Conservation (phyloP, 2,329 filamentous ascomycete species). For the Cercospora zeae-maydis region DNA sequence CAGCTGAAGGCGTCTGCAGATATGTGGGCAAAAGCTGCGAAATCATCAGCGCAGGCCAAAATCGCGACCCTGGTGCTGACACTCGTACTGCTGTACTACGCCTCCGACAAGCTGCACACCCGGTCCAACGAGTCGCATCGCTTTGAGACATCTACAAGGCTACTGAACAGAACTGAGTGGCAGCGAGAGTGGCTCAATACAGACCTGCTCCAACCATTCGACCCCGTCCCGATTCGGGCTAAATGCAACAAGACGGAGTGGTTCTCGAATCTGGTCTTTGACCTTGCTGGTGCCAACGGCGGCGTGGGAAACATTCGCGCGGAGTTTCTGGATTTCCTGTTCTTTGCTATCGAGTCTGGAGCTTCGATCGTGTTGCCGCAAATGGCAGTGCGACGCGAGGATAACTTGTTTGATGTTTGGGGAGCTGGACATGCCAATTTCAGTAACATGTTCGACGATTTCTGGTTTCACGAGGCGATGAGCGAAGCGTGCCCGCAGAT, state of each 20-base stretch:
- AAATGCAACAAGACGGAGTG: constrained; percentile 39
- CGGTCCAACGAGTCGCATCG: constrained; percentile 10
- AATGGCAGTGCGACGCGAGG: constrained; percentile 11
- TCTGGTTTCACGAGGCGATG: constrained; percentile 19
- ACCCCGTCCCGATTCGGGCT: constrained; percentile 13
- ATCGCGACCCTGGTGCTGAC: constrained; percentile 13
- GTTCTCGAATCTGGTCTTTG: constrained; percentile 41
- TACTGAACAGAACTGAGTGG: neutral
- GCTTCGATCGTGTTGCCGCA: constrained; percentile 31
- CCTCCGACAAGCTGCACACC: constrained; percentile 22
- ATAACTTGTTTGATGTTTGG: constrained; percentile 6
- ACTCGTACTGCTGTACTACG: constrained; percentile 23
- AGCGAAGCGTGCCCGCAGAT: constrained; percentile 23
- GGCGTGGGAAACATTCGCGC: constrained; percentile 45
- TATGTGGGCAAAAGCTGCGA: neutral
- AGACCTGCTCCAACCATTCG: constrained; percentile 17
- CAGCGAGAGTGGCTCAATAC: constrained; percentile 18
- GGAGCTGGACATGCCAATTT: constrained; percentile 11
- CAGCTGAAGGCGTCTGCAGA: neutral
- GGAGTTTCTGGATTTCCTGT: constrained; percentile 44
- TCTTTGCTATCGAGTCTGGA: constrained; percentile 49
- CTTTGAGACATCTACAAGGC: neutral
- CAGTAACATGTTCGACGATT: constrained; percentile 23
- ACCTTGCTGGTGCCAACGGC: constrained; percentile 41
- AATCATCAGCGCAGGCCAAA: neutral